Conservation (phyloP, 2,329 filamentous ascomycete species). For the Aspergillus costaricaensis region DNA sequence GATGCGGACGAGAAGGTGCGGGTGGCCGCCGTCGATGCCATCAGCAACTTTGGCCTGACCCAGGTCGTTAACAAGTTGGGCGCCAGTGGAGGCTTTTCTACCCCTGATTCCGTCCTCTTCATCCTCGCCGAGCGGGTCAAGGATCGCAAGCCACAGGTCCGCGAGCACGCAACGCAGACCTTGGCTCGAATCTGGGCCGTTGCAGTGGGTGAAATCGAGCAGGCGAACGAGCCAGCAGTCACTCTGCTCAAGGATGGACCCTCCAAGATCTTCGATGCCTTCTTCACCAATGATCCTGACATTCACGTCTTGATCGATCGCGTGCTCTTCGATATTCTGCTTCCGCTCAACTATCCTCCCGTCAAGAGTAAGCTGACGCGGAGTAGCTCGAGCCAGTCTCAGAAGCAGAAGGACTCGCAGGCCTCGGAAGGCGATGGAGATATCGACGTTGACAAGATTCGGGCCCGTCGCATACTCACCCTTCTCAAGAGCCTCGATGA, state of each 20-base stretch:
- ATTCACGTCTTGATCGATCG: conserved; percentile 82
- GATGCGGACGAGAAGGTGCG: conserved; percentile 92
- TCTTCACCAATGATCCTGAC: conserved; percentile 86
- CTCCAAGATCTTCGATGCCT: conserved; percentile 79
- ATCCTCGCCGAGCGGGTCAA: conserved; percentile 85
- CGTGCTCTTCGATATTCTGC: conserved; percentile 80
- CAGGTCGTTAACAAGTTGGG: conserved; percentile 83
- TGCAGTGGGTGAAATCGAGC: conserved; percentile 80
- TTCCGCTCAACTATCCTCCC: conserved; percentile 86
- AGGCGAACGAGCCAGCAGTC: conserved; percentile 74
- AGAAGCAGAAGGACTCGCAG: conserved; percentile 51
- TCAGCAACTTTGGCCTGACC: conserved; percentile 77
- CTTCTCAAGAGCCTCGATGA: conserved; percentile 76
- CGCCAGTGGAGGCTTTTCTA: conserved; percentile 70
- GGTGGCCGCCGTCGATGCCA: conserved; percentile 80
- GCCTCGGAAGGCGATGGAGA: conserved; percentile 40
- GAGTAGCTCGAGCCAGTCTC: conserved; percentile 55
- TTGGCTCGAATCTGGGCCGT: conserved; percentile 92
- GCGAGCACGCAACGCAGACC: conserved; percentile 82
- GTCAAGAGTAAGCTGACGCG: conserved; percentile 57
- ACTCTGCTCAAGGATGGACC: conserved; percentile 79
- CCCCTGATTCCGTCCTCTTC: conserved; percentile 74
- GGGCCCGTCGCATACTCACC: conserved; percentile 80
- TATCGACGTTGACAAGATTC: conserved; percentile 60
- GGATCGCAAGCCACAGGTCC: conserved; percentile 78